Conservation (phyloP, 1,139 yeast species). For the Saccharomyces pastorianus region DNA sequence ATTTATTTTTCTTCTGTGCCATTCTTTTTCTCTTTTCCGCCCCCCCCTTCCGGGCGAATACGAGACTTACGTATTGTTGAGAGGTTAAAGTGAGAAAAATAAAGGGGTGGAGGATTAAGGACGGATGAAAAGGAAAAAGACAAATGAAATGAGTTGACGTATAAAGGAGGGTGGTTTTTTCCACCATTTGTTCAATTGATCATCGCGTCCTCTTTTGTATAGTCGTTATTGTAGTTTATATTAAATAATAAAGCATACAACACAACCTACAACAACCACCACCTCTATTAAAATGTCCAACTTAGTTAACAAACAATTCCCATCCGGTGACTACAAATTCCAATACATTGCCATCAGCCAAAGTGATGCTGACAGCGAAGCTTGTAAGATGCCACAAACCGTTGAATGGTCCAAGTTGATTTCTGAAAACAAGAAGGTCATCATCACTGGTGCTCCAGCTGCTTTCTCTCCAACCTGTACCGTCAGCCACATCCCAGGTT, state of each 20-base stretch:
- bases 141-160: not conserved
- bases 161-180: not conserved
- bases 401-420: conserved; percentile 24
- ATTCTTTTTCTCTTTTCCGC: not conserved
- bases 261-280: no score
- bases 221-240: no score
- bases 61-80: not conserved
- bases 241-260: no score
- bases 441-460: conserved; percentile 79
- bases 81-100: not conserved
- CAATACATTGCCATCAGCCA: conserved; percentile 23
- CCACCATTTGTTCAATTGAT: no score
- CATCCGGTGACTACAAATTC: conserved; percentile 21
- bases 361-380: conserved; percentile 16
- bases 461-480: conserved; percentile 91
- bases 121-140: not conserved
- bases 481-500: conserved; percentile 73
- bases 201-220: not conserved
- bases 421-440: conserved; percentile 36
- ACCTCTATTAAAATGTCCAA: conserved; percentile 4
- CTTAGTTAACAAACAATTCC: conserved; percentile 20
- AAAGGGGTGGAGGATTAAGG: not conserved
- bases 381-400: conserved; percentile 27
- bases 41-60: not conserved
- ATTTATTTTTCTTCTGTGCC: not conserved